Base-by-base conservation (phyloP, 176 grass and related monocot species). In the Paspalum notatum region DNA sequence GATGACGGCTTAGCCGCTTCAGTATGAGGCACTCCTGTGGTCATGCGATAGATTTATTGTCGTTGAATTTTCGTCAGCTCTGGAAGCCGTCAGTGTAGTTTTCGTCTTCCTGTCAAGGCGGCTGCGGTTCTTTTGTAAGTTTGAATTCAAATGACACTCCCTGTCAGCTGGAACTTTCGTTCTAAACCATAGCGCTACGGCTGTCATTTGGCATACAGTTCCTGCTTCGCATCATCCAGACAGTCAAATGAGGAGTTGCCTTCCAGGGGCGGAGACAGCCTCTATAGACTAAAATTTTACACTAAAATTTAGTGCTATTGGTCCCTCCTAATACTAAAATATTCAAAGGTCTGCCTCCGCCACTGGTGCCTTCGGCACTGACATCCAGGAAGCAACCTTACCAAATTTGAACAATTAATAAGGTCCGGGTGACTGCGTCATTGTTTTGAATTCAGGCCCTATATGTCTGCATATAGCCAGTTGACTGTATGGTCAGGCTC, bases 131-230 rank as follows among this genome's bases (percentile, higher is more conserved):
- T n/a, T n/a, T n/a, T 63, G 58, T 7, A 38, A 5, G 59, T 64
- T 64, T 78, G 75, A 38, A 50, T 79, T 67, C 12, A 42, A 24
- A 22, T 53, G 32, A 67, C 12, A 17, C 8, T 24, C 8, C 25
- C 47, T 51, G 10, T n/a, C 4, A 59, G 24, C 26, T 13, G 44
- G 75, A 64, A 78, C 25, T 59, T 78, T 77, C 43, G 24, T 50
- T 9, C 18, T 20, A 2, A 20, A 12, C 53, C 32, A 69, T 59
- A 16, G 14, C 13, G 9, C 57, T 60, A 0, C n/a, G 65, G 12
- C n/a, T 25, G 46, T 15, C 46, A 17, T 10, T 2, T n/a, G n/a
- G n/a, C n/a, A 3, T 32, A 71, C 45, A 32, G 4, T 17, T 27
- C 68, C 46, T 51, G 46, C 45, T 51, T 38, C 32, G 32, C 62